Evolutionary conservation across 345 rosid genomes (phyloP).

Genomic region (Triadica sebifera): DNA sequence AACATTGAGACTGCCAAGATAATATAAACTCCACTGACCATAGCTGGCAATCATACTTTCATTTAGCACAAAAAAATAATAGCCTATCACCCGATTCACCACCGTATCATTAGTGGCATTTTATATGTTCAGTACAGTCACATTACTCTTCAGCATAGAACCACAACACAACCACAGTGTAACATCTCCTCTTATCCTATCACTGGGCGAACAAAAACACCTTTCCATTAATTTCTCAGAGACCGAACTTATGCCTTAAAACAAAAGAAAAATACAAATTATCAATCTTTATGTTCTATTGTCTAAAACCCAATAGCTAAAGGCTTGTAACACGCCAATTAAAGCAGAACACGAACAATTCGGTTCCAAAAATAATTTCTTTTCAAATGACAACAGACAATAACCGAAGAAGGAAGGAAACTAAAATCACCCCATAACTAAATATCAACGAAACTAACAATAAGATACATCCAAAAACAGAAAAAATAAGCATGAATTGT

Average conservation of each 20-base stretch:
- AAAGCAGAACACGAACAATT: neutral
- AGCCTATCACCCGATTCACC: neutral
- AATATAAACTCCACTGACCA: too few species aligned
- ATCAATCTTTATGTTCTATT: neutral
- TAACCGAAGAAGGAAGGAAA: neutral
- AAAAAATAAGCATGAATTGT: neutral
- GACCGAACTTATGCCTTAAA: neutral
- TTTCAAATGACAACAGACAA: neutral
- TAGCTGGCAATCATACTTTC: too few species aligned
- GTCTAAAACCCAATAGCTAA: neutral
- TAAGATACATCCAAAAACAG: neutral
- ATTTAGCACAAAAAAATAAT: too few species aligned
- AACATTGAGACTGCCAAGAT: too few species aligned
- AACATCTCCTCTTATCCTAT: neutral
- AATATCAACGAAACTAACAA: neutral
- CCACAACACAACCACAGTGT: neutral
- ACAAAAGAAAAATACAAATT: neutral
- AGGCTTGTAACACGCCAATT: neutral
- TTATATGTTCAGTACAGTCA: neutral
- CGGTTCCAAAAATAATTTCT: neutral
- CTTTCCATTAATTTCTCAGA: neutral
- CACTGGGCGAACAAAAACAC: neutral
- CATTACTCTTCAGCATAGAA: neutral
- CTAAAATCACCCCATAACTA: neutral
- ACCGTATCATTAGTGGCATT: neutral